Evolutionary conservation across 2,329 filamentous ascomycete species (phyloP), one percentile per base, ranked within the genome.

Genomic region (Monosporascus ibericus): DNA sequence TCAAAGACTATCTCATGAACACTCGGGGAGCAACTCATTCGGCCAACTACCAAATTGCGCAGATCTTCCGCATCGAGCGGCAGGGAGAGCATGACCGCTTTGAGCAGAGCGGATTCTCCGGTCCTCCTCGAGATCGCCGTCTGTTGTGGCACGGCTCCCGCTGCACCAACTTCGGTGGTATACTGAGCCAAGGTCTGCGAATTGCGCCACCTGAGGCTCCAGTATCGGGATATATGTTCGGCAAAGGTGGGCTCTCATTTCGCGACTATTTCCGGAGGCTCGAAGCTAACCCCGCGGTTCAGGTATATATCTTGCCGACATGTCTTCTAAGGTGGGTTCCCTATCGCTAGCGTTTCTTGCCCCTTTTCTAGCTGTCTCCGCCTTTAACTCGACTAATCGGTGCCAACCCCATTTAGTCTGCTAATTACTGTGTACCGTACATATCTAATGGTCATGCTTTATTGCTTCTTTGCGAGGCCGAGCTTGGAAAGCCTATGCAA

Each of bases 131-230:
- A 47, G 81, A 94, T 65, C 82, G 87, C 24, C 83, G 88, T 18
- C 81, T 95, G 1, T 77, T 96, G 3, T 96, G 91, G 91, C 91
- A 95, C 65, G 90, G 91, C 17, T 92, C 88, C 17, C 84, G 90
- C 36, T 80, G 78, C 34, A 94, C 88, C 49, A 95, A 95, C 67
- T 95, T 86, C 59, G 90, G 87, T 63, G 91, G 90, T 64, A 96
- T 96, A 54, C 80, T 95, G 42, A 87, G 84, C 52, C 89, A 95
- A 68, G 91, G 91, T 58, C 79, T 96, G 6, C 87, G 90, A n/a
- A 95, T 95, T 58, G 91, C 91, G 6, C 91, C 91, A 0, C 86
- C 87, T 0, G 86, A 95, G 68, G 90, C 90, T 0, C 91, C 90
- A 0, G 84, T 84, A 0, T 80, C 77, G 5, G 89, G 89, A 1